A percentile compares a stretch with the other conserved stretches of the same genome.
Evolutionary conservation across 2,329 filamentous ascomycete genomes (phyloP).

Genomic region (Exutisphaerella laricina): DNA sequence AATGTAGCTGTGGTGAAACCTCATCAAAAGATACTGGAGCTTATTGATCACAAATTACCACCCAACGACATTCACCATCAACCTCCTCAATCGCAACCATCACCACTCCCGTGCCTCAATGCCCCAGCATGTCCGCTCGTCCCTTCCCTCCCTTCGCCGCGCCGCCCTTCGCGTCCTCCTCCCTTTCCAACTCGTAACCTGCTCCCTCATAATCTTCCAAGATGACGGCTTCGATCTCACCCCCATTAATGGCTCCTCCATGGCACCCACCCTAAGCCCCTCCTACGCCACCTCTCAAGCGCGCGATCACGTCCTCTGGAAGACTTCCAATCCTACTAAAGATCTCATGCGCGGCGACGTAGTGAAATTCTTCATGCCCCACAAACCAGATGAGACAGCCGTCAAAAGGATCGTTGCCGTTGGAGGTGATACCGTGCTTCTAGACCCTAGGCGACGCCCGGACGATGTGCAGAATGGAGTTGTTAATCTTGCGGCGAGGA

Average conservation of each 20-base stretch:
- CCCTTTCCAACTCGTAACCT: constrained; percentile 9
- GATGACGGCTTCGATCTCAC: constrained; percentile 38
- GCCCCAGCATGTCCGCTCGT: no score
- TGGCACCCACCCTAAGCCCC: constrained; percentile 44
- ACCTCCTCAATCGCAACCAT: no score
- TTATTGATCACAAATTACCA: no score
- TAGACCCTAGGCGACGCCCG: constrained; percentile 41
- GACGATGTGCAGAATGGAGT: constrained; percentile 34
- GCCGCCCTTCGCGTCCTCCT: constrained; percentile 4
- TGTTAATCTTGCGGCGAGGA: constrained; percentile 21
- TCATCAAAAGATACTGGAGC: no score
- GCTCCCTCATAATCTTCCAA: constrained; percentile 32
- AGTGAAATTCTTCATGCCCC: constrained; percentile 49
- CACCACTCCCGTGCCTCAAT: no score
- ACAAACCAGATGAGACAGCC: constrained; percentile 60
- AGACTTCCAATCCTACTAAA: constrained; percentile 24
- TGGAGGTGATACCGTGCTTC: constrained; percentile 69
- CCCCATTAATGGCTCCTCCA: constrained; percentile 38
- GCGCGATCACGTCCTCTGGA: constrained; percentile 37
- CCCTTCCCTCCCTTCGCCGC: not conserved
- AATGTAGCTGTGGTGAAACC: no score
- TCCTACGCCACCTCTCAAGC: constrained; percentile 36
- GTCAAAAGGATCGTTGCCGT: constrained; percentile 82
- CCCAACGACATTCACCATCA: no score
- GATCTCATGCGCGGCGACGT: constrained; percentile 41